Evolutionary conservation across 768 basidiomycete genomes (phyloP).

Genomic region (Hebeloma cylindrosporum): DNA sequence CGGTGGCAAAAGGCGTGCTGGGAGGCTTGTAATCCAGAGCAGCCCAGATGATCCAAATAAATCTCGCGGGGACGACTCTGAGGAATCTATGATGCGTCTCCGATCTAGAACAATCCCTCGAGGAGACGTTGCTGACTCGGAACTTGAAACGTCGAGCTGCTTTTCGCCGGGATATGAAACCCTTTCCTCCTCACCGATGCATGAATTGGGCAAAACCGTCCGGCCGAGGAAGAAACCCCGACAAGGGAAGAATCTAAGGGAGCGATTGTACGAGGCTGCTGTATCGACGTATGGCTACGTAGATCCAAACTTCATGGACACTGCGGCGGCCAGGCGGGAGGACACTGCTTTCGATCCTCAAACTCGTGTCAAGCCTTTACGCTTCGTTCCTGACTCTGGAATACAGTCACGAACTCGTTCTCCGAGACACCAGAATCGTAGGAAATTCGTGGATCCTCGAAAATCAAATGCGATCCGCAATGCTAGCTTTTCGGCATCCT

Average conservation of each 20-base stretch:
- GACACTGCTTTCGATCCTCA: slow-evolving; percentile 1
- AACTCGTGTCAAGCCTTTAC: slow-evolving; percentile 28
- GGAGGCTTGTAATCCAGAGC: not conserved
- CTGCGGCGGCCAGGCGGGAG: slow-evolving; percentile 11
- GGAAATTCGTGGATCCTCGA: slow-evolving; percentile 35
- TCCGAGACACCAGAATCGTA: slow-evolving; percentile 6
- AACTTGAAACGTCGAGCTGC: not conserved
- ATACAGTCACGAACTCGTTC: not conserved
- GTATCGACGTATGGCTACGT: slow-evolving; percentile 34
- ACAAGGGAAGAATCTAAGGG: slow-evolving; percentile 24
- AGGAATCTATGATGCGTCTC: slow-evolving; percentile 1
- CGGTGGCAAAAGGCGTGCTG: slow-evolving; percentile 10
- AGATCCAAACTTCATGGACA: slow-evolving; percentile 23
- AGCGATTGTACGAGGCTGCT: slow-evolving; percentile 37
- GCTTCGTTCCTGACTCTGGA: slow-evolving; percentile 15
- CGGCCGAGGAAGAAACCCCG: slow-evolving; percentile 14
- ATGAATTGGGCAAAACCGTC: not conserved
- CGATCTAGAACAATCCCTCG: slow-evolving; percentile 7
- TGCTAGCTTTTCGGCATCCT: slow-evolving; percentile 15
- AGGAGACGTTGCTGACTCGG: not conserved
- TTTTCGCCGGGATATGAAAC: too few relatives aligned
- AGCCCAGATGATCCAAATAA: not conserved
- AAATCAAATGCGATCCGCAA: slow-evolving; percentile 29
- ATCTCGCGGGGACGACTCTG: not conserved
- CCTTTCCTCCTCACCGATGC: not conserved